These are phyloP conservation scores for Aspergillus nidulans DNA, from an alignment of 495 filamentous ascomycete species.

Conservation along the genomic window DNA sequence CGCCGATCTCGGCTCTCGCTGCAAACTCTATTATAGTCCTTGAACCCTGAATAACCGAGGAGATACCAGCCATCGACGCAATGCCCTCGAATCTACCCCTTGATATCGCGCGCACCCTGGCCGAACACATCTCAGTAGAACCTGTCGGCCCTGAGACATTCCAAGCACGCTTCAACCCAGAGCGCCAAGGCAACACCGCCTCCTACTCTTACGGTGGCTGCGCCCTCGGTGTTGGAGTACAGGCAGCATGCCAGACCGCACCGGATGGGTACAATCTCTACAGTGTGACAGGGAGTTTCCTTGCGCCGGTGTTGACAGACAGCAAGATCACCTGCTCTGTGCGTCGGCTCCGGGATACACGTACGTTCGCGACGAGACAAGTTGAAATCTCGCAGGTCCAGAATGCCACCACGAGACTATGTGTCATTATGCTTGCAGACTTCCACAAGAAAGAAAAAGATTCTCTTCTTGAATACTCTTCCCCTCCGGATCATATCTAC, in stretches of 20 bases:
- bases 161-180: neutral
- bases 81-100: neutral
- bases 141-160: neutral
- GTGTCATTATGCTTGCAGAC: conserved; percentile 5
- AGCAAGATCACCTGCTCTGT: neutral
- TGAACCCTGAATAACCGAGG: too few species aligned
- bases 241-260: conserved; percentile 8
- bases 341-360: neutral
- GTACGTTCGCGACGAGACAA: conserved; percentile 6
- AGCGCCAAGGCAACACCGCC: conserved; percentile 10
- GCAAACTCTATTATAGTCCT: too few species aligned
- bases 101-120: neutral
- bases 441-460: conserved; percentile 4
- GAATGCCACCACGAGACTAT: neutral
- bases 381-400: conserved; percentile 2
- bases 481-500: conserved; percentile 1
- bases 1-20: too few species aligned
- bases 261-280: conserved; percentile 2
- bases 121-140: neutral
- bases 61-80: too few species aligned
- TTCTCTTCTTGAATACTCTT: conserved; percentile 2
- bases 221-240: conserved; percentile 4
- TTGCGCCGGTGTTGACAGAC: conserved; percentile 1
- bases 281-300: conserved; percentile 1
- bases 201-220: conserved; percentile 10